Percentiles rank a stretch among this genome's conserved stretches.
These are phyloP conservation scores for Seminavis robusta DNA, from an alignment of 108 stramenopile species.

Conservation along the genomic window DNA sequence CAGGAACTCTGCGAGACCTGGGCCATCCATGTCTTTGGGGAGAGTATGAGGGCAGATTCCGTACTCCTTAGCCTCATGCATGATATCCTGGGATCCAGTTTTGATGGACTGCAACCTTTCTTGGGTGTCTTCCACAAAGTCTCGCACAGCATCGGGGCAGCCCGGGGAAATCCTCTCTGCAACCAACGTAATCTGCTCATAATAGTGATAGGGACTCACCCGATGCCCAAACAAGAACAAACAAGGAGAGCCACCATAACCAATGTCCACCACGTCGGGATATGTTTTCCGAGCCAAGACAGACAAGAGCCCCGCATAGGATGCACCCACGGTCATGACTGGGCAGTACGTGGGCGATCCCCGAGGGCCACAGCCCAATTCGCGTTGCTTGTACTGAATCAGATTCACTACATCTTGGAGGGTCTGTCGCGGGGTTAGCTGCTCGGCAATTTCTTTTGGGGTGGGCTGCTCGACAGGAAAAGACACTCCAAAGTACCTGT, in stretches of 20 bases:
- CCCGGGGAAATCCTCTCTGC: constrained; percentile 55
- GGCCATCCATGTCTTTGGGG: constrained; percentile 42
- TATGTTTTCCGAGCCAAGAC: constrained; percentile 60
- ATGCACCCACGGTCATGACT: constrained; percentile 71
- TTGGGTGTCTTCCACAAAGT: constrained; percentile 25
- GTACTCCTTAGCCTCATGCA: constrained; percentile 21
- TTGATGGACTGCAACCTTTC: constrained; percentile 17
- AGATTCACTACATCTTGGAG: constrained; percentile 22
- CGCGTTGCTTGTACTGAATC: constrained; percentile 12
- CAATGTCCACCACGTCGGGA: constrained; percentile 62
- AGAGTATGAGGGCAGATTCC: constrained; percentile 51
- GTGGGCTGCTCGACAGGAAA: constrained; percentile 29
- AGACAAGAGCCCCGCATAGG: constrained; percentile 72
- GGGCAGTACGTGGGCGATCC: constrained; percentile 57
- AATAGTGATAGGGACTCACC: constrained; percentile 51
- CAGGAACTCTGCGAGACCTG: constrained; percentile 37
- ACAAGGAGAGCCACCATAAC: constrained; percentile 66
- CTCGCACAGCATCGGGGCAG: constrained; percentile 47
- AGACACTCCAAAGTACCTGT: constrained; percentile 58
- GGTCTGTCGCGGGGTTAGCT: constrained; percentile 53
- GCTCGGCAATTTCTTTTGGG: too few species aligned
- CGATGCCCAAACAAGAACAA: constrained; percentile 58
- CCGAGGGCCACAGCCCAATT: constrained; percentile 44
- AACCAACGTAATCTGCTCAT: constrained; percentile 51
- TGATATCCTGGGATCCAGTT: too few species aligned